A percentile compares a stretch with the other conserved stretches of the same genome.
Evolutionary conservation across 106 monocot species (phyloP).

Genomic region (Platanthera guangdongensis): DNA sequence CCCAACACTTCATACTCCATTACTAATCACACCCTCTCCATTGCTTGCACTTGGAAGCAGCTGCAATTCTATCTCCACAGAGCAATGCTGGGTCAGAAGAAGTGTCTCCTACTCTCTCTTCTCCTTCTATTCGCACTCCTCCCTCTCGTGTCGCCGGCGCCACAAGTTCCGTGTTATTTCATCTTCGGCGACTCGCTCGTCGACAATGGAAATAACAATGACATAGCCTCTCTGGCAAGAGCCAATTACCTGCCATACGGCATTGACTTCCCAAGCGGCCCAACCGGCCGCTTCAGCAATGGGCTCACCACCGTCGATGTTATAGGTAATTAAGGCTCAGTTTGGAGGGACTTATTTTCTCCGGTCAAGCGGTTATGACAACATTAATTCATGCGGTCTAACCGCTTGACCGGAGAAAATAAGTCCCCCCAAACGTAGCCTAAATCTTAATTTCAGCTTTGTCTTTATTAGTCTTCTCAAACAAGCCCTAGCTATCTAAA

Average conservation of each 20-base stretch:
- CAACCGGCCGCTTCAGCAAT: slow-evolving; percentile 79
- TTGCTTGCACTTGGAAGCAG: background rate
- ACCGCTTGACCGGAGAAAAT: too few relatives aligned
- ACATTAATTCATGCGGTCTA: too few relatives aligned
- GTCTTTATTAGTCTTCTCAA: too few relatives aligned
- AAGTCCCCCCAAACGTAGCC: too few relatives aligned
- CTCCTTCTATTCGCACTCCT: background rate
- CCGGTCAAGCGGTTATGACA: too few relatives aligned
- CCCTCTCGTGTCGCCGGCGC: slow-evolving; percentile 22
- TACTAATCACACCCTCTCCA: background rate
- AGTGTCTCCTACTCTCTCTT: background rate
- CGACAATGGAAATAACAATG: slow-evolving; percentile 94
- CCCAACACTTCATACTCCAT: background rate
- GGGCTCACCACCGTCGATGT: slow-evolving; percentile 75
- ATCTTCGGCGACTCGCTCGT: slow-evolving; percentile 92
- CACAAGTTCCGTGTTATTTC: slow-evolving; percentile 83
- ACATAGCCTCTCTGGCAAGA: slow-evolving; percentile 60
- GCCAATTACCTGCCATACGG: slow-evolving; percentile 87
- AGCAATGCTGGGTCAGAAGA: background rate
- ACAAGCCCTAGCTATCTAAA: too few relatives aligned
- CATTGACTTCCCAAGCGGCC: slow-evolving; percentile 68
- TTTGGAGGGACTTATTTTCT: too few relatives aligned
- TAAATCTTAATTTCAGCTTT: too few relatives aligned
- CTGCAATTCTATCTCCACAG: background rate
- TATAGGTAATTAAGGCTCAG: slow-evolving; percentile 22